Conservation (phyloP, 1,284 basidiomycete species). For the Microbotryum scabiosae region DNA sequence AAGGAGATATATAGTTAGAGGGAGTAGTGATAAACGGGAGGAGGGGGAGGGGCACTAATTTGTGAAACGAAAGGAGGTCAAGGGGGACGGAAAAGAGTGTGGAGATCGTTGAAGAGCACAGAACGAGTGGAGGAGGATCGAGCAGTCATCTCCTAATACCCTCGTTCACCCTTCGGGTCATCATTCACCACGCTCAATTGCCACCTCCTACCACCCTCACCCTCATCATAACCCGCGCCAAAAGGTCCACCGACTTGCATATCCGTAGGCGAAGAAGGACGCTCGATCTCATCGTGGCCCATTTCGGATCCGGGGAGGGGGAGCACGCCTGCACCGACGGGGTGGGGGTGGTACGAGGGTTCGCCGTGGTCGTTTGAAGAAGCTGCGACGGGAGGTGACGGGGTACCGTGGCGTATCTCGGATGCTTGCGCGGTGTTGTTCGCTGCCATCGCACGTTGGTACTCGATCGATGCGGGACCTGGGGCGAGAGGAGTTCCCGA, state of each 20-base stretch:
- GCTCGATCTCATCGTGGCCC: conserved; percentile 6
- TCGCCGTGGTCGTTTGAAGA: conserved; percentile 4
- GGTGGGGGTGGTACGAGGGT: conserved; percentile 7
- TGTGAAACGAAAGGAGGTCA: too few species aligned
- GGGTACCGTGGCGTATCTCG: conserved; percentile 6
- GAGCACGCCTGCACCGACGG: conserved; percentile 4
- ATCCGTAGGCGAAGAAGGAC: conserved; percentile 20
- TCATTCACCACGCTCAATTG: conserved; percentile 27
- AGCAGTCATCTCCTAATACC: too few species aligned
- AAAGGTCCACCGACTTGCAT: conserved; percentile 31
- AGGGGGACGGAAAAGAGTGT: too few species aligned
- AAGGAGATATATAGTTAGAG: too few species aligned
- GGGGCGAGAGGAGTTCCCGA: conserved; percentile 22
- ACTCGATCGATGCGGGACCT: conserved; percentile 20
- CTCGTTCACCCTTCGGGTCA: conserved; percentile 3
- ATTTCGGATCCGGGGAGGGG: conserved; percentile 21
- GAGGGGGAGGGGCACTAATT: too few species aligned
- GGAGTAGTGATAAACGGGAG: too few species aligned
- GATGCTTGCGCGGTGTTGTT: background rate
- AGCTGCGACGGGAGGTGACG: conserved; percentile 18
- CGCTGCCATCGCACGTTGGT: conserved; percentile 7
- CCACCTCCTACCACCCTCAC: conserved; percentile 20
- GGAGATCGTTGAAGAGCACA: too few species aligned
- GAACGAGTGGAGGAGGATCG: too few species aligned
- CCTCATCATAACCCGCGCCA: conserved; percentile 27